Evolutionary conservation across 2,329 filamentous ascomycete genomes (phyloP), one percentile per base, ranked within the genome.

Genomic region (Ophiostoma piceae): DNA sequence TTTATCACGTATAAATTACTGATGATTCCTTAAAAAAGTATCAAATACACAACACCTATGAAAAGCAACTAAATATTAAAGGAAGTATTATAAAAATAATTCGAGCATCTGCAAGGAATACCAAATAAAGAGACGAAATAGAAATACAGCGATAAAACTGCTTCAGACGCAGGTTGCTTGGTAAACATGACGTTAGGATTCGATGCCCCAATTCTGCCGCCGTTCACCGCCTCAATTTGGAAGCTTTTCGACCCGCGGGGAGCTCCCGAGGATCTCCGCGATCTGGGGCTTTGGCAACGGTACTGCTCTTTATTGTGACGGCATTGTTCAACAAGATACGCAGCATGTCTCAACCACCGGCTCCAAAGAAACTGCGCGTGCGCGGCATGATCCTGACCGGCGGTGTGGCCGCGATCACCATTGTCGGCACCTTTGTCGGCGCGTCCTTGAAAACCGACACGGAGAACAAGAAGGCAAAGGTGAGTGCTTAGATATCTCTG

Each of bases 401-500:
- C 32, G 74, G 72, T 43, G 75, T 79, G 9, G 74, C 76, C 12
- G 75, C 75, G 68, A 74, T 77, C 65, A 77, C 75, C 43, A 73
- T 76, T 54, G 74, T 74, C 1, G 78, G 78, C 68, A 75, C 75
- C 5, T 71, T 77, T 32, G 77, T 76, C 70, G 78, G 78, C 47
- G 78, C 78, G 4, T 74, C 75, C 3, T 73, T 79, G 57, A 79
- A 79, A 74, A 73, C 73, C 43, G 74, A 74, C 57, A 71, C 74
- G 16, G 75, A 79, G 69, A 71, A 68, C 2, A 71, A 69, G 19
- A 39, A 71, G 69, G 73, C 72, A n/a, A 9, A 57, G 51, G n/a
- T 8, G 22, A 26, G 51, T 14, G 7, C 43, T 47, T 16, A 7
- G 16, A 8, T 16, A 47, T 8, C 16, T 47, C 43, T n/a, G 43